A percentile compares a stretch with the other conserved stretches of the same genome.
phyloP scores from a whole-genome alignment of 2,329 filamentous ascomycete genomes.

The Ophiostoma ulmi region DNA sequence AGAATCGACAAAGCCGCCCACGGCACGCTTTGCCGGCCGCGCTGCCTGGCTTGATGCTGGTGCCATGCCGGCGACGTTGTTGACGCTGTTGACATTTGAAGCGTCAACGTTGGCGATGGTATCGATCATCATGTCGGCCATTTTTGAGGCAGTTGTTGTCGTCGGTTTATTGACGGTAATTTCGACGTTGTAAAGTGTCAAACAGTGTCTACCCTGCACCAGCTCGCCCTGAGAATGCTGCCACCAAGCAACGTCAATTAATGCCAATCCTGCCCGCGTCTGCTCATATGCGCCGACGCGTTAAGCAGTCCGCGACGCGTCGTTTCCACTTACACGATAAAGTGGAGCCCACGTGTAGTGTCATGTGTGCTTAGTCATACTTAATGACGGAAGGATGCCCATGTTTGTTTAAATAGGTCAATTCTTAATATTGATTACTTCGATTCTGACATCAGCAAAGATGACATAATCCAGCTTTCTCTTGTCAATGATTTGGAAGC shows the following conservation, averaged over 20 bases:
- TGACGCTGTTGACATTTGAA: background rate
- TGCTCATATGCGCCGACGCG: background rate
- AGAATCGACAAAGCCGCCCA: constrained; percentile 27
- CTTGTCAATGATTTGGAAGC: constrained; percentile 3
- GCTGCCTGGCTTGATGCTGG: background rate
- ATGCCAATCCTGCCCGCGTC: background rate
- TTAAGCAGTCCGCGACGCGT: background rate
- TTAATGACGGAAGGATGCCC: too few species aligned
- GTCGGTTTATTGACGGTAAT: background rate
- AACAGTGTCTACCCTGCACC: background rate
- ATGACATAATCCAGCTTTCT: background rate
- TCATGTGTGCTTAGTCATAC: background rate
- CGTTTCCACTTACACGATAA: constrained; percentile 5
- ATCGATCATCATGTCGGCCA: background rate
- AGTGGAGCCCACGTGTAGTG: background rate
- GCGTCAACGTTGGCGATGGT: background rate
- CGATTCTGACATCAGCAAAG: background rate
- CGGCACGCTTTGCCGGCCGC: constrained; percentile 11
- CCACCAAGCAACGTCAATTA: constrained; percentile 9
- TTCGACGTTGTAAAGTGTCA: background rate
- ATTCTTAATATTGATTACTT: too few species aligned
- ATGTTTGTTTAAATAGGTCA: too few species aligned
- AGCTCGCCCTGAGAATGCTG: background rate
- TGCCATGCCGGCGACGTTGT: background rate
- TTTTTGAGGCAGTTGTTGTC: background rate